These are phyloP conservation scores for Cucumis variabilis DNA, from an alignment of 331 rosid genomes.

Conservation along the genomic window DNA sequence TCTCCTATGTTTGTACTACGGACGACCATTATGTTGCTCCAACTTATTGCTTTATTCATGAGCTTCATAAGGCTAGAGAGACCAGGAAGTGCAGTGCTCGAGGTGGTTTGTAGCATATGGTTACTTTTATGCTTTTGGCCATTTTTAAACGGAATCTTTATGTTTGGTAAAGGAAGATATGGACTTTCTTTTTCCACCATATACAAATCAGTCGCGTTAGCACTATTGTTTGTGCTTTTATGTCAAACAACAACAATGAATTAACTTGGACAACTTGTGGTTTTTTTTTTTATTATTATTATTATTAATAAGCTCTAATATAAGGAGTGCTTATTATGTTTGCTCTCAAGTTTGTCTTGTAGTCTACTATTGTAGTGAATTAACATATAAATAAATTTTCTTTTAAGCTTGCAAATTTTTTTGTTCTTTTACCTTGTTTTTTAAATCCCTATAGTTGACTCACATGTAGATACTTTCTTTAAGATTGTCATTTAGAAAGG, in stretches of 20 bases:
- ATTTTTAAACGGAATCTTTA: constrained; percentile 12
- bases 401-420: too few relatives aligned
- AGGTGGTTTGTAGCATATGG: background rate
- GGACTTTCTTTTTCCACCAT: constrained; percentile 59
- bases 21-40: constrained; percentile 15
- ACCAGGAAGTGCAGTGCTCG: background rate
- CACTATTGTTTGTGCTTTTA: constrained; percentile 42
- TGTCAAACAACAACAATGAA: background rate
- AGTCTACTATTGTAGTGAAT: too few relatives aligned
- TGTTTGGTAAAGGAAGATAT: constrained; percentile 21
- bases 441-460: too few relatives aligned
- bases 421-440: too few relatives aligned
- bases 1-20: background rate
- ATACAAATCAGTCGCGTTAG: constrained; percentile 48
- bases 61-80: background rate
- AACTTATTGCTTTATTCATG: background rate
- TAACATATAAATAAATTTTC: too few relatives aligned
- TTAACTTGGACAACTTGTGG: too few relatives aligned
- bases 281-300: too few relatives aligned
- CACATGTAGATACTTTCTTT: too few relatives aligned
- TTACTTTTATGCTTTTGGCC: constrained; percentile 28
- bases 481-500: too few relatives aligned
- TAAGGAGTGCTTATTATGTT: too few relatives aligned
- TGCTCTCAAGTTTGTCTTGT: too few relatives aligned
- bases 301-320: too few relatives aligned